These are phyloP conservation scores for Candida arabinofermentans DNA, from an alignment of 805 yeast genomes.

Conservation along the genomic window DNA sequence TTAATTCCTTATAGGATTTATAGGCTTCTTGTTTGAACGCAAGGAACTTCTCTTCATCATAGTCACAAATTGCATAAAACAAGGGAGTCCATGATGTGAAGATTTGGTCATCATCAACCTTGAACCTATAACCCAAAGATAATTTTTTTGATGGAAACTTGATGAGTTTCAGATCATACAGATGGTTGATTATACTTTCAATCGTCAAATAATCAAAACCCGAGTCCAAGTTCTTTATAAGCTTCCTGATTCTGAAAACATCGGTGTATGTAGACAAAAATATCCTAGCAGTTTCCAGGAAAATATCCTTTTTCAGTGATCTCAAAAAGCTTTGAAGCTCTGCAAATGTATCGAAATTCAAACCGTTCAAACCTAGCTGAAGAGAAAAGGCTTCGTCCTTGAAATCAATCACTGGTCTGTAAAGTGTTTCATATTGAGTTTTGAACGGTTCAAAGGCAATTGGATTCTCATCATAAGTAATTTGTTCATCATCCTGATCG, in stretches of 20 bases:
- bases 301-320: conserved; percentile 6
- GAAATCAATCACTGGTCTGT: conserved; percentile 5
- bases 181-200: conserved; percentile 14
- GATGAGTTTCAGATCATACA: conserved; percentile 13
- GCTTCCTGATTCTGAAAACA: conserved; percentile 10
- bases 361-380: conserved; percentile 8
- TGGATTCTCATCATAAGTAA: conserved; percentile 1
- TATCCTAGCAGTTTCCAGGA: conserved; percentile 5
- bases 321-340: conserved; percentile 10
- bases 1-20: not conserved
- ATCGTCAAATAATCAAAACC: conserved; percentile 11
- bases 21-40: conserved; percentile 3
- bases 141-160: conserved; percentile 13
- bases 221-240: conserved; percentile 7
- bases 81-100: conserved; percentile 15
- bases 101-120: conserved; percentile 14
- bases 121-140: conserved; percentile 10
- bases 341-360: conserved; percentile 6
- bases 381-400: conserved; percentile 1
- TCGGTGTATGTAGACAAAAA: conserved; percentile 7
- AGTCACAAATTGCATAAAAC: conserved; percentile 8
- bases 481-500: not conserved
- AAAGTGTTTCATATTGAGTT: conserved; percentile 4
- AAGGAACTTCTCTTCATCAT: conserved; percentile 2
- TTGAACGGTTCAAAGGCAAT: conserved; percentile 8